Evolutionary conservation across 139 green algal genomes (phyloP).

Genomic region (Bryopsis sp.): DNA sequence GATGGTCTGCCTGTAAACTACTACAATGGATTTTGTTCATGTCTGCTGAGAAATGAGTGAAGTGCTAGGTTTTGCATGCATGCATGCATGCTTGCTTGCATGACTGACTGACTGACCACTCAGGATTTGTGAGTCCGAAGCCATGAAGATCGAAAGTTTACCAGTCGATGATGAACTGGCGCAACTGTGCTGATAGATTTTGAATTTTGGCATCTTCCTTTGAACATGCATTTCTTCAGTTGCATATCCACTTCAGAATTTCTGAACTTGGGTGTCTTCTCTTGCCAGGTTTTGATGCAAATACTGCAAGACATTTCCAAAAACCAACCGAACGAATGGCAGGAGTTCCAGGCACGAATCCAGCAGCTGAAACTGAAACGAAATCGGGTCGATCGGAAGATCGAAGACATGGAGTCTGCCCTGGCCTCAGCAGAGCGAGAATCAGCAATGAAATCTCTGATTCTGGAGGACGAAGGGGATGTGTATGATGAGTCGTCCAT

Average conservation of each 20-base stretch:
- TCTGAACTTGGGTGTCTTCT: no score
- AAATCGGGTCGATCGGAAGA: conserved; percentile 36
- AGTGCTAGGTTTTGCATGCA: not conserved
- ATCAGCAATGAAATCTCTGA: conserved; percentile 14
- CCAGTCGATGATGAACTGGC: not conserved
- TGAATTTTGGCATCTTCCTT: no score
- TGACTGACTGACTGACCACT: not conserved
- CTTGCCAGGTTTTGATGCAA: not conserved
- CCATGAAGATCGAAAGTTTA: no score
- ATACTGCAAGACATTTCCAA: not conserved
- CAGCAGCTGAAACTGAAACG: conserved; percentile 50
- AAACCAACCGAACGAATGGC: conserved; percentile 1
- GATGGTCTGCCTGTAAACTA: not conserved
- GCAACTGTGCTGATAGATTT: not conserved
- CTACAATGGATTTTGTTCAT: not conserved
- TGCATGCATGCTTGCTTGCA: not conserved
- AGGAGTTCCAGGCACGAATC: conserved; percentile 25
- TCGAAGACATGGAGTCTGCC: conserved; percentile 29
- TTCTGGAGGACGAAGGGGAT: not conserved
- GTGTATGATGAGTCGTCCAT: not conserved
- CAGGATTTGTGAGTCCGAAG: not conserved
- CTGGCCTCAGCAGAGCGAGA: conserved; percentile 26
- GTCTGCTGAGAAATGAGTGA: not conserved
- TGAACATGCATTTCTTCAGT: no score
- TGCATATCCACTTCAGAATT: no score